Evolutionary conservation across 768 basidiomycete species (phyloP).

Genomic region (Psilocybe tampanensis): DNA sequence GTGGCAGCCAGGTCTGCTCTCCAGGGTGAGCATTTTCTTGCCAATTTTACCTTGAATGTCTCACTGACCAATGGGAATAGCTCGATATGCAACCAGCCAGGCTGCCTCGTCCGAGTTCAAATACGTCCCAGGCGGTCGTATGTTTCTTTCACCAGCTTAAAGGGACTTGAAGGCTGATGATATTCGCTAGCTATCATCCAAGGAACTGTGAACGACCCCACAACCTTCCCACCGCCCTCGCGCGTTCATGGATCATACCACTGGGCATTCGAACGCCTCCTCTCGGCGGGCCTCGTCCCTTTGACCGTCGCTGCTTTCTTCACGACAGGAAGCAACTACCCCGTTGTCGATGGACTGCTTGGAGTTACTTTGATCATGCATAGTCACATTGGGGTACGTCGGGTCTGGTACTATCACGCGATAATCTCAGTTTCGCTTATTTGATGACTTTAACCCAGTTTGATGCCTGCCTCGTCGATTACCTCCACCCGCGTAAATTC

Average conservation of each 20-base stretch:
- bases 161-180: not conserved
- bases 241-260: conserved; percentile 89
- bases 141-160: conserved; percentile 29
- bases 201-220: conserved; percentile 96
- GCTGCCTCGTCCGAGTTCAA: conserved; percentile 19
- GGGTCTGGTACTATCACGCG: not conserved
- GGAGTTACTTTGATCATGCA: conserved; percentile 90
- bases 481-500: conserved; percentile 92
- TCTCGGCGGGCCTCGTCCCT: conserved; percentile 87
- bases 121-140: conserved; percentile 76
- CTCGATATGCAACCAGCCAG: conserved; percentile 39
- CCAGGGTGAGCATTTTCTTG: conserved; percentile 37
- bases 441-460: conserved; percentile 56
- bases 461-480: conserved; percentile 80
- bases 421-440: not conserved
- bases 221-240: conserved; percentile 81
- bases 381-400: conserved; percentile 89
- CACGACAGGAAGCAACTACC: conserved; percentile 73
- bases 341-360: conserved; percentile 87
- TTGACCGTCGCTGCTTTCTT: conserved; percentile 86
- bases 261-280: conserved; percentile 90
- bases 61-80: conserved; percentile 28
- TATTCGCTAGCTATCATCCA: conserved; percentile 68
- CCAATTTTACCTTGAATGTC: not conserved
- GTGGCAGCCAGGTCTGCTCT: conserved; percentile 39